phyloP scores from a whole-genome alignment of 441 rosid species.

The Pelargonium cotyledonis region DNA sequence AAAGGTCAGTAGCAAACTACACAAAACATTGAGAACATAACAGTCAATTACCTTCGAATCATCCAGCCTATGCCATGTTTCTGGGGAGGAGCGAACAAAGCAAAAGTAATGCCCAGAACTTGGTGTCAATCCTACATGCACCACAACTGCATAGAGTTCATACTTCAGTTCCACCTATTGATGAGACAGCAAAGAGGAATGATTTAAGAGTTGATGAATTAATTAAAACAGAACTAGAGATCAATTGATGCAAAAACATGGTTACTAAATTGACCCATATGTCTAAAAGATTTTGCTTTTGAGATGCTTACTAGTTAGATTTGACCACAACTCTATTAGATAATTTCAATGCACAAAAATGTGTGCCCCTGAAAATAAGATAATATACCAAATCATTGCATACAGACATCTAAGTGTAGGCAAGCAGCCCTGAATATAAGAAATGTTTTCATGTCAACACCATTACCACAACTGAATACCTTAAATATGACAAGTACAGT shows the following conservation, averaged over 20 bases:
- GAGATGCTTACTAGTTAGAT: neutral
- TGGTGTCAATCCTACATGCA: slow-evolving; percentile 49
- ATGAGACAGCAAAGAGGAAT: neutral
- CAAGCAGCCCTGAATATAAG: no score
- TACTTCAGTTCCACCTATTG: slow-evolving; percentile 48
- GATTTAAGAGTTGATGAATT: slow-evolving; percentile 5
- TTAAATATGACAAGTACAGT: neutral
- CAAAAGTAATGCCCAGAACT: slow-evolving; percentile 69
- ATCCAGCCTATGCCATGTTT: slow-evolving; percentile 62
- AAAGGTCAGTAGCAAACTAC: neutral
- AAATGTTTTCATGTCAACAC: no score
- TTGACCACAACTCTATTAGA: neutral
- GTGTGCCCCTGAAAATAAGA: neutral
- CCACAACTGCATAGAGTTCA: slow-evolving; percentile 67
- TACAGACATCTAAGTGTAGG: no score
- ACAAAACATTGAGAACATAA: neutral
- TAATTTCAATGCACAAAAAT: neutral
- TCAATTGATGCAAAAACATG: neutral
- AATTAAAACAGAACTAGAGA: slow-evolving; percentile 2
- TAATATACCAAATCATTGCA: no score
- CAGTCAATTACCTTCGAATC: slow-evolving; percentile 46
- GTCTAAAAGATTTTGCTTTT: neutral
- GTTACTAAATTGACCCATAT: neutral
- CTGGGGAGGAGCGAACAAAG: slow-evolving; percentile 58
- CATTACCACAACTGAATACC: no score